phyloP scores from a whole-genome alignment of 495 filamentous ascomycete species.

The Glutinoglossum americanum region DNA sequence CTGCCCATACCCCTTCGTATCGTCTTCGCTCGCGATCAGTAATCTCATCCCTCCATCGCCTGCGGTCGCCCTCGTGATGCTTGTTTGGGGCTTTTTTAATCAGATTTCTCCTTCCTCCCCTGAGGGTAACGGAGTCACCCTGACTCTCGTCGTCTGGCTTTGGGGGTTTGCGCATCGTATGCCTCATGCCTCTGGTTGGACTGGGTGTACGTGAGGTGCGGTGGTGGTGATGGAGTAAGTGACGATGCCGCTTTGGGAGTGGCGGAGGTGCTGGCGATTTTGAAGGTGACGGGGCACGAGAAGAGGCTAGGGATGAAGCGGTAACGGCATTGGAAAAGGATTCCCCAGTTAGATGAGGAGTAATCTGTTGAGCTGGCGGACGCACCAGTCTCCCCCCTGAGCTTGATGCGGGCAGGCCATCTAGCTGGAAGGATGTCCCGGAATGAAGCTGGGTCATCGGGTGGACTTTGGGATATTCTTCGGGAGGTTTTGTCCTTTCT shows the following conservation, averaged over 20 bases:
- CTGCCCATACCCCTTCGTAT: constrained; percentile 96
- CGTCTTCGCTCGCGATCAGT: constrained; percentile 60
- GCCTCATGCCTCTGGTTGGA: constrained; percentile 36
- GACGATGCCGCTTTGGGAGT: constrained; percentile 16
- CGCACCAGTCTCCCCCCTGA: neutral
- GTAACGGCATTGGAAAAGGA: constrained; percentile 56
- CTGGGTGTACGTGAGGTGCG: constrained; percentile 28
- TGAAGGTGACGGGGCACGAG: constrained; percentile 34
- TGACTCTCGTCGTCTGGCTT: constrained; percentile 33
- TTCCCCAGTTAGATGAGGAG: constrained; percentile 24
- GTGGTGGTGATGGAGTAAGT: constrained; percentile 16
- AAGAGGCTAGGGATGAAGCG: constrained; percentile 63
- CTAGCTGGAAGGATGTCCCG: neutral
- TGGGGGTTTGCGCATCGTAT: constrained; percentile 48
- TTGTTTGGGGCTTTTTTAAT: constrained; percentile 56
- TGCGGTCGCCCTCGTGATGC: constrained; percentile 70
- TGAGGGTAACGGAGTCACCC: constrained; percentile 22
- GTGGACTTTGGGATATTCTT: neutral
- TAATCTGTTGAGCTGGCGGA: constrained; percentile 7
- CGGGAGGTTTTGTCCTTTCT: neutral
- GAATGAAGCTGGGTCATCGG: neutral
- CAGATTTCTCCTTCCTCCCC: constrained; percentile 20
- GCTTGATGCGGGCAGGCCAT: neutral
- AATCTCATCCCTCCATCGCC: constrained; percentile 62
- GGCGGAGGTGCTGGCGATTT: constrained; percentile 20